Conservation (phyloP, 345 rosid species). For the Eucalyptus urophylla region DNA sequence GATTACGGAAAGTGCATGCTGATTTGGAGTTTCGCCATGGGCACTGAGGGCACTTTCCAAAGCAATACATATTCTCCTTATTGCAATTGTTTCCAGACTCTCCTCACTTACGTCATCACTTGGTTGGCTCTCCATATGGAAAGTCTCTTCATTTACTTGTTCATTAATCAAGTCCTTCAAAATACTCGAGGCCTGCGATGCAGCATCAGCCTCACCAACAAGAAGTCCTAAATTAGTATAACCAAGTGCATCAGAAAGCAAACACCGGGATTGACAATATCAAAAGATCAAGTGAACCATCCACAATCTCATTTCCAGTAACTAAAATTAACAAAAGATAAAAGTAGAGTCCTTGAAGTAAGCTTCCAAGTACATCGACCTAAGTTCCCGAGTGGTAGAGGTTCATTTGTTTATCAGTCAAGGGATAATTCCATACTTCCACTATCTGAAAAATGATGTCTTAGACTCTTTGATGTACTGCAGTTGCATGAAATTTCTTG, state of each 20-base stretch:
- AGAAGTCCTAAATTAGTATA: constrained; percentile 49
- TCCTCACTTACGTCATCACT: constrained; percentile 15
- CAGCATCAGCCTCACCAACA: constrained; percentile 26
- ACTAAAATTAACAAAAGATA: neutral
- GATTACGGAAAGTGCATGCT: constrained; percentile 45
- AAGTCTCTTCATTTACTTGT: constrained; percentile 17
- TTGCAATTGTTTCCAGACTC: constrained; percentile 25
- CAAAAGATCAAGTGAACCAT: neutral
- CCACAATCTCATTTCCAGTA: neutral
- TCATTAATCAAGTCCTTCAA: constrained; percentile 51
- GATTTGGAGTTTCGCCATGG: constrained; percentile 34
- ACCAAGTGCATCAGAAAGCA: neutral
- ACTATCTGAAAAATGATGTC: neutral
- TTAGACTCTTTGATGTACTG: neutral
- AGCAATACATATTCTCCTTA: constrained; percentile 37
- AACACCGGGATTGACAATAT: neutral
- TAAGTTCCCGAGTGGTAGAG: neutral
- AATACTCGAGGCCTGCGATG: constrained; percentile 47
- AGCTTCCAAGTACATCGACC: neutral
- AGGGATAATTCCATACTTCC: neutral
- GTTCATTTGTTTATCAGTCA: neutral
- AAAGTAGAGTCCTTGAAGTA: neutral
- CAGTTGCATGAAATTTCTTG: neutral
- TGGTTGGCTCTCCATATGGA: constrained; percentile 10
- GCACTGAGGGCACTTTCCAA: constrained; percentile 38